phyloP scores from a whole-genome alignment of 805 yeast genomes.

The Myxozyma lipomycoides region DNA sequence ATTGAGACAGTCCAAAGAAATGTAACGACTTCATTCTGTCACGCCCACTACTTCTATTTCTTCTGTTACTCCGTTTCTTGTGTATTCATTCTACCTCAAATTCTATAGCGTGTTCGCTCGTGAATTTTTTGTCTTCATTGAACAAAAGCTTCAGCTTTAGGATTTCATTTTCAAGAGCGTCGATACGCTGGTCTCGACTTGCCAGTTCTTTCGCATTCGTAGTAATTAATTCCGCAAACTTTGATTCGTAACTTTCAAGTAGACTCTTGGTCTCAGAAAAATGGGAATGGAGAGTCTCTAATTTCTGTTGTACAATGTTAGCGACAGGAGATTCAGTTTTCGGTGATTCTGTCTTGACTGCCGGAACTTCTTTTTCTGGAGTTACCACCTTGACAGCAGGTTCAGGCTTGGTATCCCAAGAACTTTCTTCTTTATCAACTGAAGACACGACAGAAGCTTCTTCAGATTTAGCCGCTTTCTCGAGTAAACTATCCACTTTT shows the following conservation, averaged over 20 bases:
- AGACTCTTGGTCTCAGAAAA: slow-evolving; percentile 10
- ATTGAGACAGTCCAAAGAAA: no score
- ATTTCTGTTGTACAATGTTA: slow-evolving; percentile 10
- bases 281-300: slow-evolving; percentile 15
- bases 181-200: slow-evolving; percentile 27
- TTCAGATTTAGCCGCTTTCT: slow-evolving; percentile 47
- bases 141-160: slow-evolving; percentile 11
- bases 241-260: slow-evolving; percentile 16
- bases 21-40: no score
- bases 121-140: background rate
- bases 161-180: slow-evolving; percentile 28
- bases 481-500: slow-evolving; percentile 47
- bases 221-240: slow-evolving; percentile 17
- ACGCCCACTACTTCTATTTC: no score
- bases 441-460: slow-evolving; percentile 32
- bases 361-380: background rate
- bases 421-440: slow-evolving; percentile 29
- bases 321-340: background rate
- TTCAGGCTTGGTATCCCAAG: slow-evolving; percentile 41
- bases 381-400: slow-evolving; percentile 9
- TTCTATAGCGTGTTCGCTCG: no score
- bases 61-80: no score
- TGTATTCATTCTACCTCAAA: no score
- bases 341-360: slow-evolving; percentile 2
- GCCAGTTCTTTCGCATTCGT: slow-evolving; percentile 26